phyloP scores from a whole-genome alignment of 2,329 filamentous ascomycete species.

The Penicillium sp. region DNA sequence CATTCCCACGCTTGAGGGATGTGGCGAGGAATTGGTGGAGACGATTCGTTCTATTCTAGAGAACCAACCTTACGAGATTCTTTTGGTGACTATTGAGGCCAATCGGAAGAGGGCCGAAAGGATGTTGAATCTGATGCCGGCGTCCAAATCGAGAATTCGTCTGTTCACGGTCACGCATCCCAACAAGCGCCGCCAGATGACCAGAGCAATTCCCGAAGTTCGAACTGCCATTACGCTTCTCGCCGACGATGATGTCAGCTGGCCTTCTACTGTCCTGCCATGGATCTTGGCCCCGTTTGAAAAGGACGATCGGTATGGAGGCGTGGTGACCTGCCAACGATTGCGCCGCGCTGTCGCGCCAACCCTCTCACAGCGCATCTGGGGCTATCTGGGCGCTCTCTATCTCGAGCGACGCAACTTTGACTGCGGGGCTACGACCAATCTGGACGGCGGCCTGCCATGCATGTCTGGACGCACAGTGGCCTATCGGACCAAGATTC shows the following conservation, averaged over 20 bases:
- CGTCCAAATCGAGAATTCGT: slow-evolving; percentile 64
- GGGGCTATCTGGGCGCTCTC: slow-evolving; percentile 85
- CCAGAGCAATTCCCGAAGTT: slow-evolving; percentile 82
- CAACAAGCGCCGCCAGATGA: slow-evolving; percentile 94
- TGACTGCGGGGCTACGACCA: slow-evolving; percentile 92
- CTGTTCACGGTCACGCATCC: slow-evolving; percentile 78
- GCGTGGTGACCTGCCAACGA: slow-evolving; percentile 87
- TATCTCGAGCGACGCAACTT: slow-evolving; percentile 95
- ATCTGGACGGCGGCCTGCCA: slow-evolving; percentile 92
- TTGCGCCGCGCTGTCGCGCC: slow-evolving; percentile 67
- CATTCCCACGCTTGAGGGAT: slow-evolving; percentile 86
- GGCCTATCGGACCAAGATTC: slow-evolving; percentile 83
- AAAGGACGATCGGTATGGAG: slow-evolving; percentile 71
- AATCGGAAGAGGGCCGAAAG: slow-evolving; percentile 68
- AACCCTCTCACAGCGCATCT: slow-evolving; percentile 63
- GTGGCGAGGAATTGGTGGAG: slow-evolving; percentile 76
- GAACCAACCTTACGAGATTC: slow-evolving; percentile 63
- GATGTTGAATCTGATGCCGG: slow-evolving; percentile 55
- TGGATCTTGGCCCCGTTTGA: slow-evolving; percentile 95
- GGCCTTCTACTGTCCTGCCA: slow-evolving; percentile 78
- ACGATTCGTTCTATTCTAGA: slow-evolving; percentile 64
- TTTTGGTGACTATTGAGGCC: slow-evolving; percentile 82
- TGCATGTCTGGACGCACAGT: slow-evolving; percentile 95
- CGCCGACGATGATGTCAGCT: slow-evolving; percentile 93
- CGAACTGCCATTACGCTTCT: slow-evolving; percentile 82